Percentiles rank a stretch among this genome's conserved stretches.
These are phyloP conservation scores for Quercus alba DNA, from an alignment of 306 rosid species.

Conservation along the genomic window DNA sequence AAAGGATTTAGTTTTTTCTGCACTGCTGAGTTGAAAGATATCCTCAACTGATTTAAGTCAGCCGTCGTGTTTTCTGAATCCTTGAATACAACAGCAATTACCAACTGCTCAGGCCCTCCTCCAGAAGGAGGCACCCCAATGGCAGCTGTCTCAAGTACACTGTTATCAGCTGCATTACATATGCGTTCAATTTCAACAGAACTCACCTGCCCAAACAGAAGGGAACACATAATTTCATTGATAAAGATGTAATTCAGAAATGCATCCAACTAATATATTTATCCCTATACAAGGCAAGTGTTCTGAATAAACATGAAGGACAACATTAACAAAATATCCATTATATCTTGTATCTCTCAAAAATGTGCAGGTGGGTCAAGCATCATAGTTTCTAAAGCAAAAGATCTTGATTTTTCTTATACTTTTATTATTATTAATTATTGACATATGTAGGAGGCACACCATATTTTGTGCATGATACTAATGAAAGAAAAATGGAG, in stretches of 20 bases:
- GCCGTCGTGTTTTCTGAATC: conserved; percentile 23
- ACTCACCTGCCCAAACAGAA: conserved; percentile 66
- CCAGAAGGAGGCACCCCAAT: conserved; percentile 80
- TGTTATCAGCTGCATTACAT: conserved; percentile 65
- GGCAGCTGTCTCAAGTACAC: conserved; percentile 87
- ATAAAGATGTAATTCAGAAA: neutral
- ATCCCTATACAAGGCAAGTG: neutral
- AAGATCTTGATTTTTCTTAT: neutral
- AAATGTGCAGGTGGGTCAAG: neutral
- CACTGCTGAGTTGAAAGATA: conserved; percentile 75
- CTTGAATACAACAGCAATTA: conserved; percentile 67
- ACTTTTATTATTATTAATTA: no score
- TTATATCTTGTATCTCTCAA: neutral
- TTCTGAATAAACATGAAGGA: neutral
- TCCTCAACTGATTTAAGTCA: conserved; percentile 48
- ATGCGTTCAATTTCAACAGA: conserved; percentile 93
- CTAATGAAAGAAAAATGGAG: no score
- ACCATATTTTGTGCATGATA: no score
- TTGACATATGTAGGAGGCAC: no score
- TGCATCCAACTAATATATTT: neutral
- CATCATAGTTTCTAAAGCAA: neutral
- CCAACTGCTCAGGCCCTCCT: conserved; percentile 92
- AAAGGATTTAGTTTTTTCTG: conserved; percentile 88
- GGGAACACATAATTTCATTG: neutral
- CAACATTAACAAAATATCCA: neutral